phyloP scores from a whole-genome alignment of 768 basidiomycete genomes.

The Tubosaeta sp. region DNA sequence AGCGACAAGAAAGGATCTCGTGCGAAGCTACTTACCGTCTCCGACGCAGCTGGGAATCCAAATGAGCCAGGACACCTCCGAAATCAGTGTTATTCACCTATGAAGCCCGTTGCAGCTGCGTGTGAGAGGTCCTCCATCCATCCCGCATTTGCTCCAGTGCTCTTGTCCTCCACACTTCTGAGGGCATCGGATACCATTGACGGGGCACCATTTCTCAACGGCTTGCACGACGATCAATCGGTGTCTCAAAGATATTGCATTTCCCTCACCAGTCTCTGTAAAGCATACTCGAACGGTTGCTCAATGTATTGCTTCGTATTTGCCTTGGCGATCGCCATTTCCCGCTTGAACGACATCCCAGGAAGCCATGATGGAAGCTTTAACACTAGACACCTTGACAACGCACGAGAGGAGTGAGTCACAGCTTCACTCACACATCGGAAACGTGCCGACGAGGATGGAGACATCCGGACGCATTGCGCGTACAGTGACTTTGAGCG shows the following conservation, averaged over 20 bases:
- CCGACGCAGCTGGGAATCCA: conserved; percentile 12
- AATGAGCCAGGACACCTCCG: neutral
- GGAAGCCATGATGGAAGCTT: conserved; percentile 22
- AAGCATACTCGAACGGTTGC: conserved; percentile 11
- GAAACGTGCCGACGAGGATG: conserved; percentile 16
- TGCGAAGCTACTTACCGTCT: conserved; percentile 12
- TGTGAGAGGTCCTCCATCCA: conserved; percentile 16
- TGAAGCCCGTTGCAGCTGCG: conserved; percentile 20
- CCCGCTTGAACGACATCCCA: conserved; percentile 20
- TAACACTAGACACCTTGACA: conserved; percentile 8
- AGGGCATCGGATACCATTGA: conserved; percentile 22
- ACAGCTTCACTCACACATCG: conserved; percentile 8
- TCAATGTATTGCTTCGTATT: conserved; percentile 14
- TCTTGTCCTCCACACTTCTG: conserved; percentile 5
- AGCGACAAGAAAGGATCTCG: neutral
- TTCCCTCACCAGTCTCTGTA: conserved; percentile 16
- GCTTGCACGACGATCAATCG: conserved; percentile 5
- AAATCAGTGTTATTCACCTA: conserved; percentile 5
- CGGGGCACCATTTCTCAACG: conserved; percentile 5
- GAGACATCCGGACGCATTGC: conserved; percentile 18
- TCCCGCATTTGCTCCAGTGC: neutral
- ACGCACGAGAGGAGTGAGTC: neutral
- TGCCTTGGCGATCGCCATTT: conserved; percentile 15
- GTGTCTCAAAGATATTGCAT: neutral
- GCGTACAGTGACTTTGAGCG: conserved; percentile 1